Base-by-base conservation (phyloP, 1,139 yeast genomes). In the Zygoascus hellenicus region DNA sequence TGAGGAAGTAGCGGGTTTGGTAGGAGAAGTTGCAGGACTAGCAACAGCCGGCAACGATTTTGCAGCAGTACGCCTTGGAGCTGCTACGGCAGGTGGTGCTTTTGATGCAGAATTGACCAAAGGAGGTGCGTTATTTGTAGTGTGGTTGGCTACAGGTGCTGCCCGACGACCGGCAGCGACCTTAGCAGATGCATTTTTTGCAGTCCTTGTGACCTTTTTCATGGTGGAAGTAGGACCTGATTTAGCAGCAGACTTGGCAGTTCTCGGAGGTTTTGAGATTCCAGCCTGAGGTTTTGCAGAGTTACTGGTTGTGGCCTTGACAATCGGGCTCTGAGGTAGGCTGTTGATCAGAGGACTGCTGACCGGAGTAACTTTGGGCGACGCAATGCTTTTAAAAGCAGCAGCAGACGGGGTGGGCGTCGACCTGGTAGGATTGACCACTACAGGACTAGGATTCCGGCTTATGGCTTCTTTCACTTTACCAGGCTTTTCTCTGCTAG, bases 401-500 rank as follows among this genome's bases (percentile, higher is more conserved):
- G 30, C 16, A 39, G 46, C 36, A 37, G 37, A 5, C 28, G 42
- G 9, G 37, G 17, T 28, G 5, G 46, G 11, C 3, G 35, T 19
- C 4, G 38, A 11, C 16, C 31, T 34, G 14, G 40, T 9, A 15
- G 46, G 13, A 31, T n/a, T 31, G 15, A 31, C 34, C 34, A n/a
- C 34, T 13, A 13, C 22, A 28, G 41, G 26, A 14, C 13, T 10
- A 11, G 41, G 19, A 22, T 28, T 40, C 15, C 43, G 30, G 22
- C 37, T 40, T 9, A 30, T 16, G 9, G 17, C 22, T 13, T 29
- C 42, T 26, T 30, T 30, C 7, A 17, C 33, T 38, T 45, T 51
- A 29, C 48, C 49, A n/a, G 51, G 48, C 47, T 51, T 57, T 42
- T 58, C 65, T 11, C 63, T 53, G 36, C 56, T 54, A 6, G 63